Conservation (phyloP, 179 eudicot genomes). For the Sideroxylon spinosum region DNA sequence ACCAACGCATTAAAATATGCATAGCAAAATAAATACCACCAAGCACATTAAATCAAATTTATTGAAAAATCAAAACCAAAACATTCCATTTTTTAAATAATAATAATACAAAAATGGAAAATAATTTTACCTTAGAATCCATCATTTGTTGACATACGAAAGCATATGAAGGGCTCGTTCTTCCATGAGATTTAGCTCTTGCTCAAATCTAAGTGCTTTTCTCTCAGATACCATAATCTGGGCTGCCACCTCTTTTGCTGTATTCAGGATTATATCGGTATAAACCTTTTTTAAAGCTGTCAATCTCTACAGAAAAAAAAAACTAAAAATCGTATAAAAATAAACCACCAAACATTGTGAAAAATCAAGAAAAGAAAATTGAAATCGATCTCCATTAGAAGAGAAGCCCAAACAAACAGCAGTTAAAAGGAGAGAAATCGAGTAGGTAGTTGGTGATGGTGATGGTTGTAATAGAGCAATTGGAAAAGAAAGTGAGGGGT, state of each 20-base stretch:
- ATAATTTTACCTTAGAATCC: conserved; percentile 52
- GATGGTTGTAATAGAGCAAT: background rate
- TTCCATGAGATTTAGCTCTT: conserved; percentile 46
- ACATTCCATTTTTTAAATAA: background rate
- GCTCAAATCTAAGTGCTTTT: conserved; percentile 46
- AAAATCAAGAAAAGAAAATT: background rate
- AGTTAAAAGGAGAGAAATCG: conserved; percentile 4
- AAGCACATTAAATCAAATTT: background rate
- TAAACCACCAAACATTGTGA: background rate
- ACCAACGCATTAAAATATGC: background rate
- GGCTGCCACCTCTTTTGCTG: conserved; percentile 69
- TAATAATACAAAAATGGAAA: background rate
- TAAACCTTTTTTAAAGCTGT: conserved; percentile 67
- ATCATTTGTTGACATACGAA: conserved; percentile 47
- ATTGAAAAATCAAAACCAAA: background rate
- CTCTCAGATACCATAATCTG: conserved; percentile 62
- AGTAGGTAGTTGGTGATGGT: conserved; percentile 16
- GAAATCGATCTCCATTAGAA: conserved; percentile 2
- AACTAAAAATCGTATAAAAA: conserved; percentile 7
- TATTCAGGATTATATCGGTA: conserved; percentile 71
- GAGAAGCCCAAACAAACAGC: conserved; percentile 7
- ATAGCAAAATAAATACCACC: background rate
- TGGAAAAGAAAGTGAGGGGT: background rate
- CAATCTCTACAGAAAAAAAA: conserved; percentile 40
- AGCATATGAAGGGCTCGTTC: conserved; percentile 58